A percentile compares a stretch with the other conserved stretches of the same genome.
Evolutionary conservation across 2,329 filamentous ascomycete genomes (phyloP).

Genomic region (Rhynchosporium secalis): DNA sequence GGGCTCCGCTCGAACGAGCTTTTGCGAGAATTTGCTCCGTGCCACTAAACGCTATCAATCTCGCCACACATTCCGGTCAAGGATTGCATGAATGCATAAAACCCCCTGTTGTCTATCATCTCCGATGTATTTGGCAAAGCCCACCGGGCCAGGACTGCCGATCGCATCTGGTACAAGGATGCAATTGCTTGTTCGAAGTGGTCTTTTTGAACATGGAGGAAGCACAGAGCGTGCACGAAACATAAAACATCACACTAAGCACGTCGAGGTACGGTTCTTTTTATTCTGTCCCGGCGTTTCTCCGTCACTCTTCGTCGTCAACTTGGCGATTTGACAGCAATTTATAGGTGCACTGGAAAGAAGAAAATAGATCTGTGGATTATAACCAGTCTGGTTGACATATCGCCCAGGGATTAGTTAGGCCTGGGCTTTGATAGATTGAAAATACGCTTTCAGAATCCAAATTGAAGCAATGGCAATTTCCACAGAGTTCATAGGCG

Average conservation of each 20-base stretch:
- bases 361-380: background rate
- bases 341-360: background rate
- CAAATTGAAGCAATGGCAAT: no score
- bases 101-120: background rate
- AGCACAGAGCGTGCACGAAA: constrained; percentile 9
- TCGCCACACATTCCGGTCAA: background rate
- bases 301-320: constrained; percentile 3
- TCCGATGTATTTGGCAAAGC: background rate
- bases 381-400: no score
- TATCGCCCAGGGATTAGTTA: no score
- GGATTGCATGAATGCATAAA: constrained; percentile 5
- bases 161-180: constrained; percentile 5
- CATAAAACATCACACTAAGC: constrained; percentile 2
- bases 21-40: constrained; percentile 3
- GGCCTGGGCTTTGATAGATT: background rate
- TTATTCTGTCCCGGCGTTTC: background rate
- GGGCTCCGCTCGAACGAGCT: background rate
- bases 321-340: background rate
- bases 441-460: background rate
- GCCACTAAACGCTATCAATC: background rate
- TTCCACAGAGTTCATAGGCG: no score
- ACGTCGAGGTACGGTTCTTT: background rate
- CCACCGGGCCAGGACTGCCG: background rate
- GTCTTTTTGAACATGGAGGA: constrained; percentile 3
- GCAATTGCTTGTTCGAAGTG: constrained; percentile 5